These are phyloP conservation scores for Auricularia sp. DNA, from an alignment of 768 basidiomycete genomes.

Conservation along the genomic window DNA sequence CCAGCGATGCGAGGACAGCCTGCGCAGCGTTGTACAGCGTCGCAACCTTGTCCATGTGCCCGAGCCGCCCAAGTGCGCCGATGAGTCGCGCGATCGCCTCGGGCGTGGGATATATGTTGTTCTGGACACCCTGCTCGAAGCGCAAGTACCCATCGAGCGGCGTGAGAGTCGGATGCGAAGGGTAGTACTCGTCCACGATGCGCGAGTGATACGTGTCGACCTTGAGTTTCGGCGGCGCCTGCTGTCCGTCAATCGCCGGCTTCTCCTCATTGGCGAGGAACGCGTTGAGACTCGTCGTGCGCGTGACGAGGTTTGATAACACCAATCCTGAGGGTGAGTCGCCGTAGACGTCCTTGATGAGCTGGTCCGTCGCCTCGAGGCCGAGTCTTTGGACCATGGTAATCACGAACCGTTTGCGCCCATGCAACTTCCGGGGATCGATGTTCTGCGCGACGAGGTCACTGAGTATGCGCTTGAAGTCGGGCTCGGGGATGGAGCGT, in stretches of 20 bases:
- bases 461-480: background rate
- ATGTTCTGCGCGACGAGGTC: background rate
- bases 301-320: background rate
- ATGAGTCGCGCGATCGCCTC: constrained; percentile 52
- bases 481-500: background rate
- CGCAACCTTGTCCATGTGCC: constrained; percentile 49
- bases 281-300: background rate
- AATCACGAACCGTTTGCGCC: background rate
- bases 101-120: constrained; percentile 40
- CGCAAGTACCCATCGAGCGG: constrained; percentile 35
- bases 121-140: constrained; percentile 36
- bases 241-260: constrained; percentile 25
- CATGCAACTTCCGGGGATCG: background rate
- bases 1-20: constrained; percentile 37
- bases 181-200: constrained; percentile 24
- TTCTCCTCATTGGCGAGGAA: constrained; percentile 17
- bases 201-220: constrained; percentile 20
- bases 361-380: background rate
- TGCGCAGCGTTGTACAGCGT: constrained; percentile 64
- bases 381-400: background rate
- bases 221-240: constrained; percentile 24
- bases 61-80: constrained; percentile 52
- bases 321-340: background rate
- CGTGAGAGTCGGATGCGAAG: constrained; percentile 19
- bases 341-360: background rate